Evolutionary conservation across 1,284 basidiomycete species (phyloP).

Genomic region (Boletus hoseneyae): DNA sequence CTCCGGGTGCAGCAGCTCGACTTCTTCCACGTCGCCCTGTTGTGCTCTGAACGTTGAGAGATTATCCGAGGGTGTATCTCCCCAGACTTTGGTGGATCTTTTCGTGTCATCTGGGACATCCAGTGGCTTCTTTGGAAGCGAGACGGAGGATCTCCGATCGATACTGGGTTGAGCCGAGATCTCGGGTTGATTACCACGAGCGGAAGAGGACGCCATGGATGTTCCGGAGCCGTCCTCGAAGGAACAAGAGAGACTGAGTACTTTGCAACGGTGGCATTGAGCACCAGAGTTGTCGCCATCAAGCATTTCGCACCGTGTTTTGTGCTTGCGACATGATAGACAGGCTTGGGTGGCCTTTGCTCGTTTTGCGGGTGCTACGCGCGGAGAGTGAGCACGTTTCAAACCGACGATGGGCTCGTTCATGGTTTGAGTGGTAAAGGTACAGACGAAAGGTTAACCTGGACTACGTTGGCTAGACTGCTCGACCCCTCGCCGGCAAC

Average conservation of each 20-base stretch:
- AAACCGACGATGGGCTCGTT: conserved; percentile 25
- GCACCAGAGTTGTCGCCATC: conserved; percentile 32
- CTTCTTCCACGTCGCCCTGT: conserved; percentile 24
- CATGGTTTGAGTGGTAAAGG: conserved; percentile 12
- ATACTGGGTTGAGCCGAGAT: conserved; percentile 15
- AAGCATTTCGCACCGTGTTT: conserved; percentile 43
- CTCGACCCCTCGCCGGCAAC: conserved; percentile 13
- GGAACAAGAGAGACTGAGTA: conserved; percentile 39
- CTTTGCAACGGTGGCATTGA: conserved; percentile 43
- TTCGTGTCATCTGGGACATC: conserved; percentile 28
- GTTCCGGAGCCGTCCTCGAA: conserved; percentile 32
- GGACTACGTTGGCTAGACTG: too few species aligned
- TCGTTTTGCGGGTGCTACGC: conserved; percentile 32
- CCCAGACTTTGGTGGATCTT: conserved; percentile 24
- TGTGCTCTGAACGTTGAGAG: conserved; percentile 21
- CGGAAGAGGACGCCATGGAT: conserved; percentile 15
- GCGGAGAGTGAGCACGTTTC: conserved; percentile 33
- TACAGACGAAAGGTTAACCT: conserved; percentile 9
- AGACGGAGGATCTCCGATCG: conserved; percentile 28
- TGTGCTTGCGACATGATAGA: conserved; percentile 41
- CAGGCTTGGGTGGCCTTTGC: conserved; percentile 40
- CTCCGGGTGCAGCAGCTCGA: conserved; percentile 30
- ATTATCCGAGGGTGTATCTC: conserved; percentile 16
- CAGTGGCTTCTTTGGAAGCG: conserved; percentile 20
- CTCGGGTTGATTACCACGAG: conserved; percentile 20